Conservation (phyloP, 2,329 filamentous ascomycete species). For the Diatrype stigma region DNA sequence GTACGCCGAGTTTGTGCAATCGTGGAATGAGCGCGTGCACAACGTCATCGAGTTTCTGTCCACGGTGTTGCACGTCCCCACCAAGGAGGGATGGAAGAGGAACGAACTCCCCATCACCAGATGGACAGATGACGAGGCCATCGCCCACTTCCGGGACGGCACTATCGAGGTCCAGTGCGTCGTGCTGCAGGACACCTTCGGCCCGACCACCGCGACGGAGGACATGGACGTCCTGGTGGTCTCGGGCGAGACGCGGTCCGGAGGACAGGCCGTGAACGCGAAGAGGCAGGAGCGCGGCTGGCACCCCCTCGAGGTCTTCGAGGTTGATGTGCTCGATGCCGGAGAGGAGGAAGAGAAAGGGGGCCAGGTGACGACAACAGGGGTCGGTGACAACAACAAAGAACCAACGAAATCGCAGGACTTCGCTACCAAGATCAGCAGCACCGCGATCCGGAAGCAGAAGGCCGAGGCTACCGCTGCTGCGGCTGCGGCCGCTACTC, state of each 20-base stretch:
- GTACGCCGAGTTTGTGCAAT: constrained; percentile 73
- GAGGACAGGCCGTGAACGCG: constrained; percentile 83
- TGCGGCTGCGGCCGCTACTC: too few relatives aligned
- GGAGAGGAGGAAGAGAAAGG: constrained; percentile 44
- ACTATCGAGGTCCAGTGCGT: constrained; percentile 70
- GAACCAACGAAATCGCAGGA: constrained; percentile 42
- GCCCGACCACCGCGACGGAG: constrained; percentile 82
- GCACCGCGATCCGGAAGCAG: constrained; percentile 70
- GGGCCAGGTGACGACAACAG: background rate
- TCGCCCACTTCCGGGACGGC: constrained; percentile 55
- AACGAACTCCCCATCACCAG: constrained; percentile 33
- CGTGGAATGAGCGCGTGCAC: constrained; percentile 71
- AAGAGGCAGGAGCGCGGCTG: constrained; percentile 73
- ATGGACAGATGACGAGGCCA: constrained; percentile 41
- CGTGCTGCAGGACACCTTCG: constrained; percentile 82
- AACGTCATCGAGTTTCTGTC: constrained; percentile 70
- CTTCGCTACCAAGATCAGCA: constrained; percentile 85
- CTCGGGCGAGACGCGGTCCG: constrained; percentile 80
- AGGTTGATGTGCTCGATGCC: constrained; percentile 82
- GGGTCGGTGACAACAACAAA: constrained; percentile 30
- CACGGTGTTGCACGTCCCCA: constrained; percentile 49
- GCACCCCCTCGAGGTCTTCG: constrained; percentile 72
- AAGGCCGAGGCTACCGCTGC: constrained; percentile 22
- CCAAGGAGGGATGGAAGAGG: constrained; percentile 39
- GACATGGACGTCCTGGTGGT: constrained; percentile 77